Base-by-base conservation (phyloP, 805 yeast genomes). In the Kodamaea leandrae region DNA sequence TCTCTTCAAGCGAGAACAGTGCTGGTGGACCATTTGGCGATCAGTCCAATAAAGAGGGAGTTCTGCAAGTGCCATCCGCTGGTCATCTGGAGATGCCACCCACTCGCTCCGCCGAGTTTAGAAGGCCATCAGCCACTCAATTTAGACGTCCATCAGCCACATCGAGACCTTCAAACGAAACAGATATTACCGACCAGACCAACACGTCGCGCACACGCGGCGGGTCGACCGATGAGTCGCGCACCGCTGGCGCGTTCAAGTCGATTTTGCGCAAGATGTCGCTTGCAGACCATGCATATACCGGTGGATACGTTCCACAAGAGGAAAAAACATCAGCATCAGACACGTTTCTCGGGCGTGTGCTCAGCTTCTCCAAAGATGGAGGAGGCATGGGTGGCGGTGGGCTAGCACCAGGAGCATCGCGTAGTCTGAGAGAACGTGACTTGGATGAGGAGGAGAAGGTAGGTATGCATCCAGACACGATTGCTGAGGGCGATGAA, bases 381-480 rank as follows among this genome's bases (percentile, higher is more conserved):
- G 62, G 61, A 1, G 54, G 55, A 5, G 54, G 58, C 2, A 44
- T 64, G 17, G 52, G 69, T 33, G 71, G 71, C 6, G 74, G 74
- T 14, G 74, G 74, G 0, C 47, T 69, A 47, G 63, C 58, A 2
- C 74, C 74, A 1, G 74, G 74, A 1, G 74, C 69, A 2, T 36
- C 61, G 1, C 46, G 44, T 10, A 17, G 35, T 5, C 43, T 50
- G 3, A 19, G 43, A 9, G 59, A 54, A 7, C 51, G 45, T 15
- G 32, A 36, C 1, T 18, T 42, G 15, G 64, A 60, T 33, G 62
- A 55, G 36, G 63, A 59, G 21, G 48, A 50, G 27, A 44, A 40
- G 21, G 50, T 48, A 1, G 53, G 50, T 2, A 49, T 48, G 5
- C 12, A 10, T n/a, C 39, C 43, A 2, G 33, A 30, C 13, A 27